Conservation (phyloP, 345 rosid genomes). For the Bruguiera sexangula region DNA sequence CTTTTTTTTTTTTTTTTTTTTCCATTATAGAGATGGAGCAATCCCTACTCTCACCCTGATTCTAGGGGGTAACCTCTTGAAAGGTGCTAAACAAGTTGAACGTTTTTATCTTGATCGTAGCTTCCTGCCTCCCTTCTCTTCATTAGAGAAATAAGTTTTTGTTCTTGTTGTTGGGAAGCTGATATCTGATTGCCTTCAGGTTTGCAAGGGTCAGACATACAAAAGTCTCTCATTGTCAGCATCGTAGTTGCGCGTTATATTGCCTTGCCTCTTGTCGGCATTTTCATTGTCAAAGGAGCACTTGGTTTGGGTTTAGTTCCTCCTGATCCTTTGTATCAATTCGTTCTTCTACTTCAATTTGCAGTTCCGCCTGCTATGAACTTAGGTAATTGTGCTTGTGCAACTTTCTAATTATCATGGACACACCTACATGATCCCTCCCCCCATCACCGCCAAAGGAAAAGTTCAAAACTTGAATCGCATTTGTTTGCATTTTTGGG, state of each 20-base stretch:
- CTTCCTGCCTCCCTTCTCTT: neutral
- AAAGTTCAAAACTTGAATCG: too few relatives aligned
- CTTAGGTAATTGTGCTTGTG: slow-evolving; percentile 22
- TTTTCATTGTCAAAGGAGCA: slow-evolving; percentile 44
- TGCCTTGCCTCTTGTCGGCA: slow-evolving; percentile 55
- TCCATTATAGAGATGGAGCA: slow-evolving; percentile 52
- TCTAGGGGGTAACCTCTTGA: slow-evolving; percentile 64
- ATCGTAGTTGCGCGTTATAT: slow-evolving; percentile 49
- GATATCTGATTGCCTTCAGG: slow-evolving; percentile 31
- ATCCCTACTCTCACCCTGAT: slow-evolving; percentile 62
- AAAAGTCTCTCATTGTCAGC: slow-evolving; percentile 39
- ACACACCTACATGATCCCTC: too few relatives aligned
- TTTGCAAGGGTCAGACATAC: slow-evolving; percentile 42
- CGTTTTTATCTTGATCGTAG: neutral
- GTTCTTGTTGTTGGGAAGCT: neutral
- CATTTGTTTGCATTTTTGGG: too few relatives aligned
- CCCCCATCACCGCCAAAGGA: too few relatives aligned
- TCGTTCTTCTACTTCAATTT: slow-evolving; percentile 63
- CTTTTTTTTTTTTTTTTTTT: neutral
- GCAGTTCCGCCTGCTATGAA: slow-evolving; percentile 69
- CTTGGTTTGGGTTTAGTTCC: slow-evolving; percentile 43
- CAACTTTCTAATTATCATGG: neutral
- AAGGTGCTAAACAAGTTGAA: slow-evolving; percentile 31
- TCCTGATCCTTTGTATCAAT: slow-evolving; percentile 55
- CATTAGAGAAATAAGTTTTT: neutral